A percentile compares a stretch with the other conserved stretches of the same genome.
phyloP scores from a whole-genome alignment of 345 rosid genomes.

The Arabidopsis arenosa region DNA sequence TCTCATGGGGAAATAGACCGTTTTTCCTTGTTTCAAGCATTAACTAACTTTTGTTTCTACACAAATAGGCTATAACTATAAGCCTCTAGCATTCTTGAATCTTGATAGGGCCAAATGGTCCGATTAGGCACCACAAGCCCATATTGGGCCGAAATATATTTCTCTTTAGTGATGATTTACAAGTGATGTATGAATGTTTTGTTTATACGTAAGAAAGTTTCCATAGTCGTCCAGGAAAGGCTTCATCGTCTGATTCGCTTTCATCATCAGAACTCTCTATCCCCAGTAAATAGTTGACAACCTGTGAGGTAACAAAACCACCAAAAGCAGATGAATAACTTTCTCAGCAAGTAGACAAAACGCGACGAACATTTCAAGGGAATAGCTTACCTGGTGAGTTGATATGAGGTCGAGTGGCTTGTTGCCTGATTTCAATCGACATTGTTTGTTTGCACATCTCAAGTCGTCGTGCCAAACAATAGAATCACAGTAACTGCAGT shows the following conservation, averaged over 20 bases:
- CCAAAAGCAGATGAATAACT: constrained; percentile 6
- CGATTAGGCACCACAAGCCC: background rate
- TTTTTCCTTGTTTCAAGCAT: no score
- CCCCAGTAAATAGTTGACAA: constrained; percentile 34
- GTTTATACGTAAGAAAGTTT: background rate
- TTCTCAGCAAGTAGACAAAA: background rate
- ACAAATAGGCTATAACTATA: no score
- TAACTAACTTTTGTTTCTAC: no score
- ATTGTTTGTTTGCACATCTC: constrained; percentile 42
- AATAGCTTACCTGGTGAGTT: constrained; percentile 25
- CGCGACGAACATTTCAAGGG: background rate
- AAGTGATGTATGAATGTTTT: background rate
- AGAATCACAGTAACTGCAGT: constrained; percentile 54
- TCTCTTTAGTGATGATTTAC: background rate
- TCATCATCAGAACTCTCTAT: constrained; percentile 30
- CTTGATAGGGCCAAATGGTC: background rate
- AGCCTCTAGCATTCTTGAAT: background rate
- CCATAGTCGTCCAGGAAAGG: constrained; percentile 38
- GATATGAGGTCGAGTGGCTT: constrained; percentile 31
- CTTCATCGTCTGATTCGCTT: constrained; percentile 34
- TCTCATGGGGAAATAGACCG: no score
- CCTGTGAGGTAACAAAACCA: constrained; percentile 28
- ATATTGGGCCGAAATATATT: background rate
- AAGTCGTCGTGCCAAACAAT: constrained; percentile 39
- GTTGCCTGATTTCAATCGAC: constrained; percentile 21